These are phyloP conservation scores for Cryphonectria carpinicola DNA, from an alignment of 2,329 filamentous ascomycete genomes.

Conservation along the genomic window DNA sequence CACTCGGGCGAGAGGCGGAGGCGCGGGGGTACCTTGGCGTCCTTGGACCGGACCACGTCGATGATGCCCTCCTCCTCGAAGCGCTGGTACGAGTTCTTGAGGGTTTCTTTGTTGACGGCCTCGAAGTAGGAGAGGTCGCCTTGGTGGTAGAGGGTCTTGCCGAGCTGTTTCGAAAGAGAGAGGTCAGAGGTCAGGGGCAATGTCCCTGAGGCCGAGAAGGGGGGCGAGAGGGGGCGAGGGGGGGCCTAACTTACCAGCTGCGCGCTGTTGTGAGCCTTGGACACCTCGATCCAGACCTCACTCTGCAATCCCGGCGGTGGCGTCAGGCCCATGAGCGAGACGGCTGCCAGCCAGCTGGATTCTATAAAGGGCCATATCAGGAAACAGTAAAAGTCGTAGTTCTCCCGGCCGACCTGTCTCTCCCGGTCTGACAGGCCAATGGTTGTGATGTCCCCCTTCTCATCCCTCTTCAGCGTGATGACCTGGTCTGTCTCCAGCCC, in stretches of 20 bases:
- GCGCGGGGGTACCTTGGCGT: conserved; percentile 61
- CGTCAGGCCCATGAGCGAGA: conserved; percentile 84
- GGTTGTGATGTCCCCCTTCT: conserved; percentile 59
- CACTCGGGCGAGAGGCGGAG: conserved; percentile 76
- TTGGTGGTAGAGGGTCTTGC: conserved; percentile 96
- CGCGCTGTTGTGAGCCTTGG: conserved; percentile 78
- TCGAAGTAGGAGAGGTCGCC: conserved; percentile 97
- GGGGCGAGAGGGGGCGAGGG: conserved; percentile 11
- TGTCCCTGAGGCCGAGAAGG: background rate
- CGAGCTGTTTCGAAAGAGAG: conserved; percentile 59
- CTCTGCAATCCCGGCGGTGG: conserved; percentile 65
- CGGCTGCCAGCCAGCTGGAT: conserved; percentile 86
- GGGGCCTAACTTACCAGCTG: conserved; percentile 65
- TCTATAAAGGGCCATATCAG: conserved; percentile 98
- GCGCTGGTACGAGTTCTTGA: conserved; percentile 88
- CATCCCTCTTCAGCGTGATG: conserved; percentile 66
- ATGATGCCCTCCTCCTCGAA: conserved; percentile 93
- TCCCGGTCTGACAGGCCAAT: conserved; percentile 79
- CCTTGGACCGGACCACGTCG: conserved; percentile 70
- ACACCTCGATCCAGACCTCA: conserved; percentile 78
- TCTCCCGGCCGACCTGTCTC: conserved; percentile 79
- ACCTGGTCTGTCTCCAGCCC: conserved; percentile 80
- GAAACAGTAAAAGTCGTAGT: conserved; percentile 99
- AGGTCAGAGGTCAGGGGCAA: background rate
- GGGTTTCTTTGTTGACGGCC: conserved; percentile 95